A percentile compares a stretch with the other conserved stretches of the same genome.
phyloP scores from a whole-genome alignment of 2,329 filamentous ascomycete species.

The Chrysosporium queenslandicum region DNA sequence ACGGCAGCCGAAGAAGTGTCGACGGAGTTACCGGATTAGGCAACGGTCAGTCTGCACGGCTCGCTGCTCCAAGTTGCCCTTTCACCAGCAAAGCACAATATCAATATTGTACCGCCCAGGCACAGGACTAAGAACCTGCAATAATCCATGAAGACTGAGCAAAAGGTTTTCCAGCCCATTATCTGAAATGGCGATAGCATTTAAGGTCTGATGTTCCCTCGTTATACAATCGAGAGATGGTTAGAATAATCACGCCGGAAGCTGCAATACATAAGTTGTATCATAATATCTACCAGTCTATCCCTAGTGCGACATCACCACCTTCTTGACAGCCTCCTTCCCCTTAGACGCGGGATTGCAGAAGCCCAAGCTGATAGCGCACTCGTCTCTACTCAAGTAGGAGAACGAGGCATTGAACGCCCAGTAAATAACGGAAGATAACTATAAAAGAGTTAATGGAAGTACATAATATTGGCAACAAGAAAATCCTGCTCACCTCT shows the following conservation, averaged over 20 bases:
- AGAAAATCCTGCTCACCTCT: not conserved
- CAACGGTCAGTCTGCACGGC: not conserved
- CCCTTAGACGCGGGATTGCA: not conserved
- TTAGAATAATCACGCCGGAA: no score
- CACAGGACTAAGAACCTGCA: not conserved
- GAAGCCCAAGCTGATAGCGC: not conserved
- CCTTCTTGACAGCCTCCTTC: not conserved
- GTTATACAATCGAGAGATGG: not conserved
- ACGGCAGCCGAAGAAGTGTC: not conserved
- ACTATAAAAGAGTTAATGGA: not conserved
- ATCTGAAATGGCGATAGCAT: not conserved
- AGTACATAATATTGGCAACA: not conserved
- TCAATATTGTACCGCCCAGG: no score
- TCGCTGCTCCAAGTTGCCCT: not conserved
- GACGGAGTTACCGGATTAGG: slow-evolving; percentile 2
- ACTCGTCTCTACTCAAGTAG: not conserved
- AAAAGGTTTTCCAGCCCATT: not conserved
- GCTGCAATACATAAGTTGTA: no score
- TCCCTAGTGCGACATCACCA: no score
- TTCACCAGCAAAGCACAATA: not conserved
- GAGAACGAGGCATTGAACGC: not conserved
- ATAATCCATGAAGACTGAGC: not conserved
- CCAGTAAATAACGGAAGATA: not conserved
- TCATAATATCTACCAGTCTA: no score
- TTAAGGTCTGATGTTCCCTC: not conserved